Conservation (phyloP, 495 filamentous ascomycete species). For the Sabuloglossum arenarium region DNA sequence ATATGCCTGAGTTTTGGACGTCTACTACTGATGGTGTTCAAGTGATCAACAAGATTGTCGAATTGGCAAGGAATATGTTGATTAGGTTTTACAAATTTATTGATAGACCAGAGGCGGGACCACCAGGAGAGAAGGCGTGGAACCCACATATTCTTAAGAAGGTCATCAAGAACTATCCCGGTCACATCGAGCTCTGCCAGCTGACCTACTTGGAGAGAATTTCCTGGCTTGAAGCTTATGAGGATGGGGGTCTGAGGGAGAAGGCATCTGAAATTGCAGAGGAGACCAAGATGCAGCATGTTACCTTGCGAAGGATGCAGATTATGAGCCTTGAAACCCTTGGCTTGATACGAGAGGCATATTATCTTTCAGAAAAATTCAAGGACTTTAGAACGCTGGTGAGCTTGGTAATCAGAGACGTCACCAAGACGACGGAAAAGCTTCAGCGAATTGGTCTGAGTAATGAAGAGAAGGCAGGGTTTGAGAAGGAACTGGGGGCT, state of each 20-base stretch:
- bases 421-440: constrained; percentile 21
- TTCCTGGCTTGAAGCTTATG: background rate
- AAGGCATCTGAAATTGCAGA: background rate
- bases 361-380: constrained; percentile 47
- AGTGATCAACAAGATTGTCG: constrained; percentile 30
- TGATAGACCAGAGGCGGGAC: background rate
- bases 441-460: background rate
- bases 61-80: constrained; percentile 17
- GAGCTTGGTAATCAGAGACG: constrained; percentile 19
- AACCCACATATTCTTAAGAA: constrained; percentile 21
- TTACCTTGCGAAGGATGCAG: background rate
- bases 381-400: constrained; percentile 48
- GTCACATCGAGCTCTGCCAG: constrained; percentile 29
- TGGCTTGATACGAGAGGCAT: background rate
- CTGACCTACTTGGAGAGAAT: background rate
- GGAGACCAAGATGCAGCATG: background rate
- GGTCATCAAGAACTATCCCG: constrained; percentile 29
- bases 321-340: background rate
- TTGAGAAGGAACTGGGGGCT: background rate
- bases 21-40: constrained; percentile 38
- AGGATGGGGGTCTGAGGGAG: background rate
- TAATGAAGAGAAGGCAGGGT: constrained; percentile 13
- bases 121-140: constrained; percentile 14
- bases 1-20: constrained; percentile 64
- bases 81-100: constrained; percentile 17